phyloP scores from a whole-genome alignment of 1,284 basidiomycete species.

The Pulveroboletus sp. region DNA sequence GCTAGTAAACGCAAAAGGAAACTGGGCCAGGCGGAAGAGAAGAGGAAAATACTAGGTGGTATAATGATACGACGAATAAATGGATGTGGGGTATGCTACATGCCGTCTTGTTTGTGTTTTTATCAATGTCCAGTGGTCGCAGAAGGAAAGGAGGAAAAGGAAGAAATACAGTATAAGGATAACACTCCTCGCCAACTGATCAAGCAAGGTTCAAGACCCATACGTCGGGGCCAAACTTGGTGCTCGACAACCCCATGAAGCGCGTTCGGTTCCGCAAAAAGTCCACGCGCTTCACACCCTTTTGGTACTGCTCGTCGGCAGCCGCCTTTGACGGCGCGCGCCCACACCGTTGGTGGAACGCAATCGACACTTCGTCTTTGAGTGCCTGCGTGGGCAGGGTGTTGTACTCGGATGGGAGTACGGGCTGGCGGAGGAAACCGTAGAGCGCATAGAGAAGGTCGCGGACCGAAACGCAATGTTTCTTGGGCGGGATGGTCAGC shows the following conservation, averaged over 20 bases:
- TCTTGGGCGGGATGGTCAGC: slow-evolving; percentile 32
- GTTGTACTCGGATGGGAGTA: slow-evolving; percentile 43
- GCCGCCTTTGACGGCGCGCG: slow-evolving; percentile 22
- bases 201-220: slow-evolving; percentile 32
- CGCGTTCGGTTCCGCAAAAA: slow-evolving; percentile 41
- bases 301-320: slow-evolving; percentile 33
- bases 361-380: slow-evolving; percentile 39
- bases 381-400: slow-evolving; percentile 36
- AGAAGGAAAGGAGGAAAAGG: neutral
- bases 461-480: slow-evolving; percentile 37
- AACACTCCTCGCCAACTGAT: slow-evolving; percentile 5
- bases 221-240: slow-evolving; percentile 32
- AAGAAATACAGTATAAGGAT: slow-evolving; percentile 31
- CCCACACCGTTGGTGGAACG: slow-evolving; percentile 45
- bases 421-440: slow-evolving; percentile 40
- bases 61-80: slow-evolving; percentile 31
- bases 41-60: slow-evolving; percentile 1
- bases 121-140: slow-evolving; percentile 12
- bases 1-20: neutral
- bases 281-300: slow-evolving; percentile 48
- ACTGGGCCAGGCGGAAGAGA: neutral
- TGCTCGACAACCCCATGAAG: slow-evolving; percentile 42
- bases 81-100: slow-evolving; percentile 27
- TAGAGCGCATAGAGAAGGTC: slow-evolving; percentile 43
- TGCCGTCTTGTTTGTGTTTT: slow-evolving; percentile 21